Evolutionary conservation across 1,284 basidiomycete genomes (phyloP), one percentile per base, ranked within the genome.

Genomic region (Irpex sp.): DNA sequence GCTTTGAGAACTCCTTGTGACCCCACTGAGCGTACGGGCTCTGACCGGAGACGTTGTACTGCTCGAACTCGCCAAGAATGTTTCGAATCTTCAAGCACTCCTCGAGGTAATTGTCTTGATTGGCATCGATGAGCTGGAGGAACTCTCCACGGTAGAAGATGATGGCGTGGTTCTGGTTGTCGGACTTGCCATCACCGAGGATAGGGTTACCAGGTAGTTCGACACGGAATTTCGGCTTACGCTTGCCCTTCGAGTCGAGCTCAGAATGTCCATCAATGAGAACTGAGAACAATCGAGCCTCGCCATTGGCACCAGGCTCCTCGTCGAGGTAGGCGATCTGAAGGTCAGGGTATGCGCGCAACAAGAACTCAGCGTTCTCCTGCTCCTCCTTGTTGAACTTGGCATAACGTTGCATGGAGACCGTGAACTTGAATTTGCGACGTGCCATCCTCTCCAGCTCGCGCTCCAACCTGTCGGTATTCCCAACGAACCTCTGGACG

Each of bases 371-470:
- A 57, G 97, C 95, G 75, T 99, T 99, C 81, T 99, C 97, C 65
- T 95, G 89, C 77, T 99, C 97, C 78, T 99, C 97, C 81, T 98
- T 98, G 86, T 96, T 98, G 85, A 99, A 99, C 79, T 98, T 98
- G 73, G 95, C 92, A 81, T 95, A 99, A 19, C 97, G 93, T 79
- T 99, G 97, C 97, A 99, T 99, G 57, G 97, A 98, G 64, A 99
- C 94, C 69, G 93, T 84, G 75, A 98, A 98, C 80, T 98, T 98
- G 89, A 99, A 99, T 80, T 99, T 99, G 75, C 97, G 88, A 61
- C 95, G 87, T 1, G 96, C 88, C 96, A 99, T 98, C 65, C 95
- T 86, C 75, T 99, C 97, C 61, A 99, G 82, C 78, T 99, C 97
- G 57, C 94, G 90, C 78, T 99, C 97, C 50, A 99, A 86, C 65